Conservation (phyloP, 2,329 filamentous ascomycete genomes). For the Apiospora phragmitis region DNA sequence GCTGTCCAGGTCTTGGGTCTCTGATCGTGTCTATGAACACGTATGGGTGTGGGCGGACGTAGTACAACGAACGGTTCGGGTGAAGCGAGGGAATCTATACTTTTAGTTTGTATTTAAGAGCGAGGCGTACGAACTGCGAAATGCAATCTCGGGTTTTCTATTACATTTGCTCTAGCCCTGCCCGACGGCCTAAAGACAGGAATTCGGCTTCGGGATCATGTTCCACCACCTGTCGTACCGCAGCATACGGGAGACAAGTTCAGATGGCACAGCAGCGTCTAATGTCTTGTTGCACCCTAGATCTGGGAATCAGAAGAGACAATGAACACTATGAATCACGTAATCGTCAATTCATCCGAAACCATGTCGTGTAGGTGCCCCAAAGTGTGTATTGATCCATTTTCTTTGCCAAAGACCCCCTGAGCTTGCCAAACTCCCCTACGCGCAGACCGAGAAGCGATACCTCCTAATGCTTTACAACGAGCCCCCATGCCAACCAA, state of each 20-base stretch:
- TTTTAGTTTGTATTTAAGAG: neutral
- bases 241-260: neutral
- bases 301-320: neutral
- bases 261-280: neutral
- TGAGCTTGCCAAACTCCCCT: constrained; percentile 4
- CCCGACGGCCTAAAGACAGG: neutral
- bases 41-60: neutral
- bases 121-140: constrained; percentile 5
- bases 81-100: neutral
- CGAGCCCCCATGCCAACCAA: neutral
- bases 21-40: constrained; percentile 15
- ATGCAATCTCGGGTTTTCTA: neutral
- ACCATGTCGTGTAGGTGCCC: neutral
- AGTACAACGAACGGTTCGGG: neutral
- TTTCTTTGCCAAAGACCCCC: neutral
- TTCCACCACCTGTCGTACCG: neutral
- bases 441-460: neutral
- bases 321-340: neutral
- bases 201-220: neutral
- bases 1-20: constrained; percentile 38
- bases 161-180: neutral
- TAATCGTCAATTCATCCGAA: no score
- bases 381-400: constrained; percentile 1
- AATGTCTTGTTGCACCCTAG: neutral
- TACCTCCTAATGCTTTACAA: constrained; percentile 7